Evolutionary conservation across 257 asterid genomes (phyloP), one percentile per base, ranked within the genome.

Genomic region (Mentha longifolia): DNA sequence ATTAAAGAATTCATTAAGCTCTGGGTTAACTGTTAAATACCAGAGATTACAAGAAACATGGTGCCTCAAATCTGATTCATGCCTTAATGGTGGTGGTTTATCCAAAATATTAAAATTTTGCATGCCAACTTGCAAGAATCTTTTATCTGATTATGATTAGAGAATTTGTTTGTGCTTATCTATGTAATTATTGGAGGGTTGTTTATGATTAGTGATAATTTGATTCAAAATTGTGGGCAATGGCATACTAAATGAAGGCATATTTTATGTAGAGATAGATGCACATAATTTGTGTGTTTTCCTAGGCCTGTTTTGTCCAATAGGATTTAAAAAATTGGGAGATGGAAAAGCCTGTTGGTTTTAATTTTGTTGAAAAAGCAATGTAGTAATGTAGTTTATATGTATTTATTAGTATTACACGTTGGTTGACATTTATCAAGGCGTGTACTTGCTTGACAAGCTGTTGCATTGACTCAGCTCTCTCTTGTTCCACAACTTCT

Each of bases 401-500:
- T 22, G 25, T 22, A 22, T 22, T 22, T 22, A 22, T 22, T 22
- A n/a, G 28, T 2, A 28, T 35, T 7, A 7, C 39, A 17, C 13
- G 61, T 11, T 5, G 42, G 74, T 64, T 64, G 77, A 71, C 61
- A 60, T 25, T 12, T 30, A 22, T 22, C 25, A 13, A 30, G 58
- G n/a, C 59, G 20, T 35, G 58, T 17, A 76, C 84, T 76, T 76
- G 78, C 12, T 72, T 37, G 79, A 57, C 74, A 80, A 80, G 81
- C 17, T 76, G 69, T 58, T 56, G 50, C 49, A 37, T 61, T 67
- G 67, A 61, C 78, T 5, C 12, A 2, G 30, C 64, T 41, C 70
- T 50, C 81, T 8, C 14, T 71, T 72, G 76, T 35, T 39, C n/a
- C 7, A 41, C 84, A 76, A 80, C 71, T 15, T 22, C 42, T 41